Conservation (phyloP, 116 monocot species). For the Dioscorea cayenensis region DNA sequence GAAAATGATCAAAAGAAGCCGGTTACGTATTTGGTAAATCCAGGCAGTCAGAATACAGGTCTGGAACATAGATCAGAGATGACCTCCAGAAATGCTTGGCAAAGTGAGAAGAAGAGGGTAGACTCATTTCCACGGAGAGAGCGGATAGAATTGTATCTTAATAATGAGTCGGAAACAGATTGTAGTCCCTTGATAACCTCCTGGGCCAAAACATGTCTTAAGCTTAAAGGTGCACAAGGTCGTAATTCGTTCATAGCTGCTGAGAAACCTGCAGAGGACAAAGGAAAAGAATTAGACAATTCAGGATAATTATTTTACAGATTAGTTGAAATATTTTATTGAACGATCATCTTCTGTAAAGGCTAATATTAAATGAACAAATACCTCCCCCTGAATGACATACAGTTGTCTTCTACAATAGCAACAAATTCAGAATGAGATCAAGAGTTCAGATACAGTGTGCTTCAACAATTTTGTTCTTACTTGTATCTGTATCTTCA, state of each 20-base stretch:
- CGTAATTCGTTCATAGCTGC: slow-evolving; percentile 95
- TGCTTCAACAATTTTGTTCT: too few relatives aligned
- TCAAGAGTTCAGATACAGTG: too few relatives aligned
- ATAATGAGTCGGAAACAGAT: slow-evolving; percentile 72
- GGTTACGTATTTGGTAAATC: neutral
- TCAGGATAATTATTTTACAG: too few relatives aligned
- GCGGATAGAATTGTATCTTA: slow-evolving; percentile 67
- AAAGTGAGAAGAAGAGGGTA: slow-evolving; percentile 84
- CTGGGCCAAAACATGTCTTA: slow-evolving; percentile 60
- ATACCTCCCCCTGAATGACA: too few relatives aligned
- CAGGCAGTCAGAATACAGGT: neutral
- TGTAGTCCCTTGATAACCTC: slow-evolving; percentile 73
- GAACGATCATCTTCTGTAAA: too few relatives aligned
- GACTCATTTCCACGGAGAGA: slow-evolving; percentile 89
- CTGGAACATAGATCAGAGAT: neutral
- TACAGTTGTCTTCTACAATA: too few relatives aligned
- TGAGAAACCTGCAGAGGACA: slow-evolving; percentile 44
- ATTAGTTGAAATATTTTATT: too few relatives aligned
- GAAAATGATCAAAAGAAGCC: neutral
- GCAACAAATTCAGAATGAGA: too few relatives aligned
- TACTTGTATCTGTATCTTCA: too few relatives aligned
- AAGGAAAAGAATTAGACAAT: neutral
- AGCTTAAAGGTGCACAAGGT: slow-evolving; percentile 83
- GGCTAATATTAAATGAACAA: too few relatives aligned
- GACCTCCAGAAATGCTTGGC: slow-evolving; percentile 88